Conservation (phyloP, 495 filamentous ascomycete species). For the Aspergillus avenaceus region DNA sequence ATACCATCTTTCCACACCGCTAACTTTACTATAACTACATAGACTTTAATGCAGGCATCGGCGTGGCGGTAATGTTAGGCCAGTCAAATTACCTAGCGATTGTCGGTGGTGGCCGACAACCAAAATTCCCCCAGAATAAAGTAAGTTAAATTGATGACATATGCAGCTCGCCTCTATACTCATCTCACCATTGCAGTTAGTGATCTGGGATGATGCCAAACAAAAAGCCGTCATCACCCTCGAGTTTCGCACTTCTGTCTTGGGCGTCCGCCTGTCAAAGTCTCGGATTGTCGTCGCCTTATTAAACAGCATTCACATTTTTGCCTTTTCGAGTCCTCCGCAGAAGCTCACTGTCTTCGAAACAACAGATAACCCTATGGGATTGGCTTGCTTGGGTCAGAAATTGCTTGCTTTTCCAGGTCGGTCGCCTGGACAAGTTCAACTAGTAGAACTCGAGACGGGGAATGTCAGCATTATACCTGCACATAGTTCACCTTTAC, state of each 20-base stretch:
- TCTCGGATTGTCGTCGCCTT: conserved; percentile 77
- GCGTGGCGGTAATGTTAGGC: conserved; percentile 80
- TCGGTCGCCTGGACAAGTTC: conserved; percentile 82
- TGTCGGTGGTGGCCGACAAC: conserved; percentile 81
- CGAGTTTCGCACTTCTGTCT: conserved; percentile 70
- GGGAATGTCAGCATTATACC: conserved; percentile 92
- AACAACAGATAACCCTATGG: conserved; percentile 81
- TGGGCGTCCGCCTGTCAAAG: conserved; percentile 72
- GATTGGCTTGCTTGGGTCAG: conserved; percentile 72
- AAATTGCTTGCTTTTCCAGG: conserved; percentile 78
- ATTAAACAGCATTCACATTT: conserved; percentile 77
- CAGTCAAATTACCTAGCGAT: conserved; percentile 84
- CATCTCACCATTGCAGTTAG: conserved; percentile 46
- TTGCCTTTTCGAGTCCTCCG: conserved; percentile 75
- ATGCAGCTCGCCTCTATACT: background rate
- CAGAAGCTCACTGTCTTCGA: conserved; percentile 71
- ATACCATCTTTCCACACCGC: background rate
- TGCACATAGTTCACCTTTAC: conserved; percentile 74
- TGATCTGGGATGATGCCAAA: conserved; percentile 89
- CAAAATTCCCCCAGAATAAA: conserved; percentile 86
- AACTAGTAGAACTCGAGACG: conserved; percentile 75
- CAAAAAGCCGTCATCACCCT: conserved; percentile 69
- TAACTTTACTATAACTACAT: background rate
- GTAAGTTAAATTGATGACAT: conserved; percentile 41
- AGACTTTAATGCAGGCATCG: conserved; percentile 87